Base-by-base conservation (phyloP, 805 yeast species). In the Pichia rugopelliculosa region DNA sequence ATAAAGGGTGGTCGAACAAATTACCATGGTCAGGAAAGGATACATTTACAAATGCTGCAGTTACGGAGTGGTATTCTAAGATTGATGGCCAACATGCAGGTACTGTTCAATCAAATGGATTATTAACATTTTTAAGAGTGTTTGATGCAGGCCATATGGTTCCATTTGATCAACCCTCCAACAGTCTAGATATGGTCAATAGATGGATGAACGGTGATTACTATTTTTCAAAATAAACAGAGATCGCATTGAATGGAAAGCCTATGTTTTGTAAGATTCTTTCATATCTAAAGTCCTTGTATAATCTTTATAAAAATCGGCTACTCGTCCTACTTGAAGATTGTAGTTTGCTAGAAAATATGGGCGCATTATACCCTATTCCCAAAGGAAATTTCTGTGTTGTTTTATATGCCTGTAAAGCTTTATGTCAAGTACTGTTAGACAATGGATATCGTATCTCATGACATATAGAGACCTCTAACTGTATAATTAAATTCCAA, bases 91-190 rank as follows among this genome's bases (percentile, higher is more conserved):
- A 37, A 3, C 39, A 52, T 30, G 72, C 69, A 0, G 76, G 76
- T 25, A 63, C 65, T 39, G 68, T 68, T 34, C 69, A 72, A 56
- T 64, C 59, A 59, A 76, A 72, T 54, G 82, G 82, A 42, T 73
- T 77, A 50, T 80, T 90, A 57, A 85, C 96, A 4, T 91, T 84
- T 71, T 73, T 87, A 65, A 77, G 96, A 65, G 79, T 90, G 10
- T 90, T 73, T 59, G 91, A 80, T 53, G 97, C 95, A 45, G 97
- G 97, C 24, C 97, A 91, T 69, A 89, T 90, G 96, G 96, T 88
- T 53, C 97, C 97, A 17, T 83, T 70, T 59, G 90, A 90, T 68
- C 91, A 85, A 70, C 95, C 96, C 18, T 80, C 77, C 58, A 74
- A 75, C 59, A 70, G 96, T 2, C 72, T 84, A 53, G 88, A 79